Base-by-base conservation (phyloP, 768 basidiomycete species). In the Vararia minispora region DNA sequence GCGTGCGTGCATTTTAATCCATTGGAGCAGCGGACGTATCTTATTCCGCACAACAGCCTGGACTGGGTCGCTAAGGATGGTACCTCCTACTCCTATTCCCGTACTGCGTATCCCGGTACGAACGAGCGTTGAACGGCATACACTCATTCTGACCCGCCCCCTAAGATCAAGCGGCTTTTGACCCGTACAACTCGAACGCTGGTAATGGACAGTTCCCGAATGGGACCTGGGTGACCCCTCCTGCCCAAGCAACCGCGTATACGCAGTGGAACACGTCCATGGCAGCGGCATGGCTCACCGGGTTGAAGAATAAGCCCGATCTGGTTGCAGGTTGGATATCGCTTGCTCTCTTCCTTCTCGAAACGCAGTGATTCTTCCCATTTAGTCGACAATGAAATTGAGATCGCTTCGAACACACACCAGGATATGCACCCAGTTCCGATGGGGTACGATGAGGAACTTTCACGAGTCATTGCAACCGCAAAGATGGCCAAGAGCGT, bases 331-430 rank as follows among this genome's bases (percentile, higher is more conserved):
- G n/a, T n/a, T n/a, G n/a, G n/a, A n/a, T n/a, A n/a, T n/a, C n/a
- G n/a, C n/a, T n/a, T n/a, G n/a, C n/a, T n/a, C n/a, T n/a, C n/a
- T n/a, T n/a, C n/a, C n/a, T n/a, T n/a, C n/a, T n/a, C n/a, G n/a
- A n/a, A n/a, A n/a, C n/a, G n/a, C n/a, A n/a, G n/a, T n/a, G n/a
- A n/a, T n/a, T n/a, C n/a, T n/a, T n/a, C n/a, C n/a, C n/a, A n/a
- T n/a, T n/a, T n/a, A 5, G 59, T 74, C 39, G 72, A 74, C 49
- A 74, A 74, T 49, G 72, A 74, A 51, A 73, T 74, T 12, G 72
- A 74, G 49, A 74, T 74, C 37, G 67, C 72, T 11, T 55, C 56
- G 35, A 66, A 48, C 43, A 74, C 72, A 13, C 72, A 74, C 47
- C 66, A 69, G 51, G 72, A 74, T 44, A 74, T 74, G 69, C 72